Evolutionary conservation across 2,329 filamentous ascomycete genomes (phyloP).

Genomic region (Apiospora arundinis): DNA sequence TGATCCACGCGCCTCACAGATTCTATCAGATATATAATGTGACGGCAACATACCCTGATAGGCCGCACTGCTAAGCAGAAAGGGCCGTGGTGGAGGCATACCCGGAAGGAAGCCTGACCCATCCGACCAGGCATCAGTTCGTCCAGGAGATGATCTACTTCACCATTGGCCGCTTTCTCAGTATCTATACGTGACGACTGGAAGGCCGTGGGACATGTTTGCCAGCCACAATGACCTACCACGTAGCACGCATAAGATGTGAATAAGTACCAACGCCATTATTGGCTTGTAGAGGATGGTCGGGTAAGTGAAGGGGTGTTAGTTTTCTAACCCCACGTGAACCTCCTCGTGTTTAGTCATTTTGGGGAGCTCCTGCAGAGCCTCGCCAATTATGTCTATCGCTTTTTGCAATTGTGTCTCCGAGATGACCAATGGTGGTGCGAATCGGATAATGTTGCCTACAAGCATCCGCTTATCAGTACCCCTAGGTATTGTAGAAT

Average conservation of each 20-base stretch:
- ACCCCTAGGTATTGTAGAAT: neutral
- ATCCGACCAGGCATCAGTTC: slow-evolving; percentile 1
- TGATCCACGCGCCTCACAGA: neutral
- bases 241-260: neutral
- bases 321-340: slow-evolving; percentile 30
- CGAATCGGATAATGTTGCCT: slow-evolving; percentile 94
- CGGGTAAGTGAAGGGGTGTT: neutral
- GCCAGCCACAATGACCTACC: slow-evolving; percentile 12
- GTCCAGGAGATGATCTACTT: neutral
- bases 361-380: slow-evolving; percentile 80
- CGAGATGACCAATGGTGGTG: slow-evolving; percentile 93
- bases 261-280: neutral
- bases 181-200: neutral
- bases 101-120: neutral
- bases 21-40: neutral
- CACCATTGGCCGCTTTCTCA: neutral
- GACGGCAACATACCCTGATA: neutral
- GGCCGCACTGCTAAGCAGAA: neutral
- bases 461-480: neutral
- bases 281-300: neutral
- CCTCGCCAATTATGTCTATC: slow-evolving; percentile 79
- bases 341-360: slow-evolving; percentile 53
- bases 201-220: neutral
- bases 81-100: neutral
- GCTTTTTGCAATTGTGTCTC: slow-evolving; percentile 84